A percentile compares a stretch with the other conserved stretches of the same genome.
These are phyloP conservation scores for Quercus lobata DNA, from an alignment of 331 rosid species.

Conservation along the genomic window DNA sequence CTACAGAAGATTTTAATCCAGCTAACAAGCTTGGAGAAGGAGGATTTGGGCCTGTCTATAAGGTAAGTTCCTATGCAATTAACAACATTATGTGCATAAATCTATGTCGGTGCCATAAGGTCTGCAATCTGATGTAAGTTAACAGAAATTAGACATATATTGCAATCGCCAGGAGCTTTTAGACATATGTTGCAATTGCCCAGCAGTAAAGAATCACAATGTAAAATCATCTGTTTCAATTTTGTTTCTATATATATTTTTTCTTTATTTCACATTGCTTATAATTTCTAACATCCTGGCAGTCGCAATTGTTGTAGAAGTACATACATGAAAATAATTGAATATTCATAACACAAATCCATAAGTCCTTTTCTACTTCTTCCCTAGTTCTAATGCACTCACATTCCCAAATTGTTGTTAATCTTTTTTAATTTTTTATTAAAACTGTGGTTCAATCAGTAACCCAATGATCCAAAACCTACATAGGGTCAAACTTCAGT, in stretches of 20 bases:
- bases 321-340: background rate
- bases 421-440: too few species aligned
- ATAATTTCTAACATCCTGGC: background rate
- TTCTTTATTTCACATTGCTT: background rate
- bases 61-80: constrained; percentile 26
- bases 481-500: too few species aligned
- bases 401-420: background rate
- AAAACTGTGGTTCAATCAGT: too few species aligned
- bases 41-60: constrained; percentile 86
- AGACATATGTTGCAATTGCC: too few species aligned
- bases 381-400: background rate
- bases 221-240: background rate
- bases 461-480: too few species aligned
- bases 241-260: background rate
- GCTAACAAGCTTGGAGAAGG: too few species aligned
- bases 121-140: too few species aligned
- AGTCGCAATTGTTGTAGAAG: background rate
- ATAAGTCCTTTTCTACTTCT: background rate
- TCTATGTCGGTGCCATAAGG: too few species aligned
- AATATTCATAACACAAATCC: background rate
- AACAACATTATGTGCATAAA: too few species aligned
- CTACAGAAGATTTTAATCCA: too few species aligned
- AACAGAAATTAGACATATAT: too few species aligned
- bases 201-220: background rate
- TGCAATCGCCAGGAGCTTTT: too few species aligned